Conservation (phyloP, 495 filamentous ascomycete genomes). For the Trichoderma parareesei region DNA sequence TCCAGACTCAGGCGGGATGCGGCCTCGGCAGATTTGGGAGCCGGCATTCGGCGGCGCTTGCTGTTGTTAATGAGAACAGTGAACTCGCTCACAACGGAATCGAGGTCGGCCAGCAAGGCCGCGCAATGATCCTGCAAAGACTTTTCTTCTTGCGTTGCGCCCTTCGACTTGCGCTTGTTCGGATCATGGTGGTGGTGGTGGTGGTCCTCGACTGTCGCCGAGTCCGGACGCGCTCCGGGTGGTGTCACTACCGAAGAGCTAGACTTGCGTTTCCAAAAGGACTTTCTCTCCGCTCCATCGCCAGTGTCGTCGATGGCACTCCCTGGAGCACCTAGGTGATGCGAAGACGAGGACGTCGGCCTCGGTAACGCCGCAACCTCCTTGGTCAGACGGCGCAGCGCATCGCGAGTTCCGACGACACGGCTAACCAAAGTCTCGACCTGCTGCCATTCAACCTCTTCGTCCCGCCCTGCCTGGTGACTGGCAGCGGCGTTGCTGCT, state of each 20-base stretch:
- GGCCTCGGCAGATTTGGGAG: constrained; percentile 28
- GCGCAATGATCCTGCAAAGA: constrained; percentile 70
- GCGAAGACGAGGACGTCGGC: constrained; percentile 33
- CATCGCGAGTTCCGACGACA: constrained; percentile 81
- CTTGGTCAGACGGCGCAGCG: constrained; percentile 72
- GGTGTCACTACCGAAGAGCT: constrained; percentile 39
- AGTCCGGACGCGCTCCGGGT: constrained; percentile 36
- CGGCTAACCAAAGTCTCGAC: constrained; percentile 75
- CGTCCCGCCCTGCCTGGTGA: constrained; percentile 34
- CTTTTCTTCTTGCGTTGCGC: constrained; percentile 39
- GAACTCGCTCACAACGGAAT: constrained; percentile 75
- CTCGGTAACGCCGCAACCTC: constrained; percentile 53
- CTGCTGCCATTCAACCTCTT: constrained; percentile 77
- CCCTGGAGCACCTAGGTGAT: constrained; percentile 31
- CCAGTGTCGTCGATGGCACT: constrained; percentile 32
- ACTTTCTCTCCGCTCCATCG: constrained; percentile 39
- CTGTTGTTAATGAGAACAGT: constrained; percentile 64
- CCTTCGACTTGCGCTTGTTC: constrained; percentile 19
- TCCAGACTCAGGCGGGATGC: constrained; percentile 70
- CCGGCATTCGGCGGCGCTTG: constrained; percentile 63
- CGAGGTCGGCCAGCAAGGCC: constrained; percentile 72
- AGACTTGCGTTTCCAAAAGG: constrained; percentile 90
- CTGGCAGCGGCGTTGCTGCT: not conserved
- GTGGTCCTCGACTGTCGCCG: constrained; percentile 18
- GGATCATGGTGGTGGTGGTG: too few species aligned